Conservation (phyloP, 208 protist genomes). For the Acanthamoeba culbertsoni region DNA sequence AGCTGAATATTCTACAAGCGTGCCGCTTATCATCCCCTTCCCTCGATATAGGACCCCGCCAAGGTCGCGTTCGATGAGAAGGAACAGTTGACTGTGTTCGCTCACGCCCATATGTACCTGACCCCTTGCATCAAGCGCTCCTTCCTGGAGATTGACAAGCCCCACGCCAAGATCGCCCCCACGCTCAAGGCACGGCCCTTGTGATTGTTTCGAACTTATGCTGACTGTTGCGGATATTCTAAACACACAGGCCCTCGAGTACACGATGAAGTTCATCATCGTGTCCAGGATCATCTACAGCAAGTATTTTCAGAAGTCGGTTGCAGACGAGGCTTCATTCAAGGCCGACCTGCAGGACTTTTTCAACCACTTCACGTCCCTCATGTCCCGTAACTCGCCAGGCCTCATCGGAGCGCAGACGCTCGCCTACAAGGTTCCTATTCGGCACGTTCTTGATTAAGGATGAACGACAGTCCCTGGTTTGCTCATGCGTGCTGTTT, state of each 20-base stretch:
- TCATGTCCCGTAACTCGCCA: conserved; percentile 42
- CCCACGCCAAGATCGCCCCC: not conserved
- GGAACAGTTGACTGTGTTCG: not conserved
- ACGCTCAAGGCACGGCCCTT: not conserved
- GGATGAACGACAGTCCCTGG: not conserved
- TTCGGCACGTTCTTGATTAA: not conserved
- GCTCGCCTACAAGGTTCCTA: conserved; percentile 44
- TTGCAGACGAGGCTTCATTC: conserved; percentile 19
- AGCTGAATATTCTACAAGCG: not conserved
- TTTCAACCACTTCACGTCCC: conserved; percentile 30
- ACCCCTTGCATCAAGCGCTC: not conserved
- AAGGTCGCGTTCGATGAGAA: not conserved
- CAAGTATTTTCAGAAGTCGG: not conserved
- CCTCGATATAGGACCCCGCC: not conserved
- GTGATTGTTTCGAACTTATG: not conserved
- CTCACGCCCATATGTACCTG: not conserved
- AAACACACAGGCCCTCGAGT: conserved; percentile 50
- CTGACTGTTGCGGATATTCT: not conserved
- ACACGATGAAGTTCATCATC: conserved; percentile 67
- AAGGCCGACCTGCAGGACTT: conserved; percentile 60
- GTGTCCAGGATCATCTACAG: not conserved
- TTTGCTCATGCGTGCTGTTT: not conserved
- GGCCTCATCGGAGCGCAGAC: conserved; percentile 70
- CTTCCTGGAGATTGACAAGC: not conserved
- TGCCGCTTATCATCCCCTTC: not conserved